These are phyloP conservation scores for Lathyrus oleraceus DNA, from an alignment of 306 rosid species.

Conservation along the genomic window DNA sequence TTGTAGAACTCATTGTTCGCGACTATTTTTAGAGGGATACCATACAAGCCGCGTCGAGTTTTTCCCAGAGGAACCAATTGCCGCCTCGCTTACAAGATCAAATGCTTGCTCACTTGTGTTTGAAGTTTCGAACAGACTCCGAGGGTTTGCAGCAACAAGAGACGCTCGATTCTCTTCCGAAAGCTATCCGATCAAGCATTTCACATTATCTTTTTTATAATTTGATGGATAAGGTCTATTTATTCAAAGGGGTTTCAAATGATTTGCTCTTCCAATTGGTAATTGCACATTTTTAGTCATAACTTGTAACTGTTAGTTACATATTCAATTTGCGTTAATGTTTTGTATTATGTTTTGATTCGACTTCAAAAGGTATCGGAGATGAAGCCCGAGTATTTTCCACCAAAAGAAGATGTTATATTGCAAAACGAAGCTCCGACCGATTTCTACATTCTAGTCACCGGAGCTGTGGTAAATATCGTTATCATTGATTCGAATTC, in stretches of 20 bases:
- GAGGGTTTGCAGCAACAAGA: slow-evolving; percentile 97
- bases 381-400: slow-evolving; percentile 98
- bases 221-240: slow-evolving; percentile 73
- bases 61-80: slow-evolving; percentile 83
- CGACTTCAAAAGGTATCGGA: slow-evolving; percentile 68
- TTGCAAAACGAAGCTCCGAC: slow-evolving; percentile 97
- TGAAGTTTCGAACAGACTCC: slow-evolving; percentile 86
- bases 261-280: slow-evolving; percentile 94
- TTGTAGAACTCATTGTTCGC: background rate
- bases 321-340: slow-evolving; percentile 8
- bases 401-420: slow-evolving; percentile 94
- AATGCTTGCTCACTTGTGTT: slow-evolving; percentile 93
- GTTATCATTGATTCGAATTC: slow-evolving; percentile 3
- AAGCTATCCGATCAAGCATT: slow-evolving; percentile 90
- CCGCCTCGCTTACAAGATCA: slow-evolving; percentile 83
- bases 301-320: background rate
- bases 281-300: slow-evolving; percentile 30
- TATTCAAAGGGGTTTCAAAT: slow-evolving; percentile 83
- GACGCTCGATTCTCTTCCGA: slow-evolving; percentile 89
- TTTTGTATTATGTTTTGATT: slow-evolving; percentile 21
- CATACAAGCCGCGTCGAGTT: slow-evolving; percentile 94
- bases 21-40: slow-evolving; percentile 71
- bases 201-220: slow-evolving; percentile 82
- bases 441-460: slow-evolving; percentile 82
- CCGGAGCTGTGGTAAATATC: slow-evolving; percentile 79